These are phyloP conservation scores for Tricholoma flavovirens DNA, from an alignment of 768 basidiomycete genomes.

Conservation along the genomic window DNA sequence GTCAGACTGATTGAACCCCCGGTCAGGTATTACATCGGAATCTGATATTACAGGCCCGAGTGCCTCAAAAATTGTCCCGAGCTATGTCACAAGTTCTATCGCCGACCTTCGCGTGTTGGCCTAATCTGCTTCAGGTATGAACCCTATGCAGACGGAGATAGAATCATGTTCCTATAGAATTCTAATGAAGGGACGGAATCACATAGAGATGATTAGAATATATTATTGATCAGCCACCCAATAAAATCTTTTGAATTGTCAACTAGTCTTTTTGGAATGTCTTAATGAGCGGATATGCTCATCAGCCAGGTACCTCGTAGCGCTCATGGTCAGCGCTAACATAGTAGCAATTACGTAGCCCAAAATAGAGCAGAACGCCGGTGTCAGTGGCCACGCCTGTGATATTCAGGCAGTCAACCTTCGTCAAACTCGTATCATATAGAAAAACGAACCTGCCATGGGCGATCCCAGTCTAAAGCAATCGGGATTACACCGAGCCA, in stretches of 20 bases:
- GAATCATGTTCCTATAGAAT: not conserved
- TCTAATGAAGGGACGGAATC: not conserved
- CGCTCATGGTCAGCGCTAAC: constrained; percentile 43
- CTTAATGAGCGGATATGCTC: constrained; percentile 27
- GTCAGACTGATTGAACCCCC: constrained; percentile 1
- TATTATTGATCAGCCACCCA: no score
- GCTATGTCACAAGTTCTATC: constrained; percentile 75
- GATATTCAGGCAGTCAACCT: not conserved
- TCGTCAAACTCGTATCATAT: not conserved
- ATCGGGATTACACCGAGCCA: constrained; percentile 84
- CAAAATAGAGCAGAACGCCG: constrained; percentile 62
- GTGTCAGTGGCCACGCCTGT: constrained; percentile 80
- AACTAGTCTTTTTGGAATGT: constrained; percentile 12
- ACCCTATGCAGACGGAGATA: constrained; percentile 2
- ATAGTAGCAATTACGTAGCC: constrained; percentile 65
- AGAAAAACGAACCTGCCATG: constrained; percentile 78
- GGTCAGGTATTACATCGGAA: constrained; percentile 69
- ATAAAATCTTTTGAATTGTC: not conserved
- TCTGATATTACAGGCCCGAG: constrained; percentile 67
- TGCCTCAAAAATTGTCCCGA: constrained; percentile 68
- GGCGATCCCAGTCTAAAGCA: constrained; percentile 93
- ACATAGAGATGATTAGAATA: not conserved
- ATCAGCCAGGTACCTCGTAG: constrained; percentile 30
- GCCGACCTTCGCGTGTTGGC: constrained; percentile 60
- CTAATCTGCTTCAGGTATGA: not conserved